Conservation (phyloP, 192 early-diverging fungal species). For the Dissophora ornata region DNA sequence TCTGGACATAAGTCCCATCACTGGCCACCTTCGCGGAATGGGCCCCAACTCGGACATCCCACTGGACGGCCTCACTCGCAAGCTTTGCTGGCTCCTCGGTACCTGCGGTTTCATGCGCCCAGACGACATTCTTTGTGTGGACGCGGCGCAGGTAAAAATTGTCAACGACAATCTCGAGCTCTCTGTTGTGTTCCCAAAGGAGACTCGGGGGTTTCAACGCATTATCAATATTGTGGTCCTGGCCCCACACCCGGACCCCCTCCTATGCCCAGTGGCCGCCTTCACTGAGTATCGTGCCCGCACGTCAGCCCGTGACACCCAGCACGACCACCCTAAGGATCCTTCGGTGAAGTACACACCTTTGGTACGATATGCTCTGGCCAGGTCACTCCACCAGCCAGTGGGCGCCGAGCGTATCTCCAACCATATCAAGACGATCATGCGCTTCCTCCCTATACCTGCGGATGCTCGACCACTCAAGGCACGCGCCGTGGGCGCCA, state of each 20-base stretch:
- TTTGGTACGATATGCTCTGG: constrained; percentile 4
- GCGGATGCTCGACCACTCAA: neutral
- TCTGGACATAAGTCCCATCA: constrained; percentile 7
- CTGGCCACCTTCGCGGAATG: too few relatives aligned
- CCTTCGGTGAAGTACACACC: constrained; percentile 2
- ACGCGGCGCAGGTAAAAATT: neutral
- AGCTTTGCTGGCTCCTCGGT: constrained; percentile 14
- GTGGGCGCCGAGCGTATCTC: constrained; percentile 2
- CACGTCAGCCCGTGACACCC: neutral
- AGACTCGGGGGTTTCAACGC: neutral
- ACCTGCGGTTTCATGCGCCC: constrained; percentile 17
- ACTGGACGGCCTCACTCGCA: constrained; percentile 3
- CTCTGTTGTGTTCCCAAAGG: constrained; percentile 9
- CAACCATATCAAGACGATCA: constrained; percentile 17
- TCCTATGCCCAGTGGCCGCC: constrained; percentile 6
- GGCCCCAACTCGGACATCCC: neutral
- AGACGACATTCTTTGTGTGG: constrained; percentile 5
- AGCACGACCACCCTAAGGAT: constrained; percentile 2
- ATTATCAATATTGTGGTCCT: constrained; percentile 16
- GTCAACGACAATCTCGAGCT: constrained; percentile 6
- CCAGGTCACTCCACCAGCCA: neutral
- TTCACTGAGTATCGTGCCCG: constrained; percentile 13
- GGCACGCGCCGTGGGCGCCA: constrained; percentile 19
- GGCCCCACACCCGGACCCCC: neutral
- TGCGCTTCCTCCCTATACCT: too few relatives aligned